Base-by-base conservation (phyloP, 306 rosid genomes). In the Abrus pulchellus region DNA sequence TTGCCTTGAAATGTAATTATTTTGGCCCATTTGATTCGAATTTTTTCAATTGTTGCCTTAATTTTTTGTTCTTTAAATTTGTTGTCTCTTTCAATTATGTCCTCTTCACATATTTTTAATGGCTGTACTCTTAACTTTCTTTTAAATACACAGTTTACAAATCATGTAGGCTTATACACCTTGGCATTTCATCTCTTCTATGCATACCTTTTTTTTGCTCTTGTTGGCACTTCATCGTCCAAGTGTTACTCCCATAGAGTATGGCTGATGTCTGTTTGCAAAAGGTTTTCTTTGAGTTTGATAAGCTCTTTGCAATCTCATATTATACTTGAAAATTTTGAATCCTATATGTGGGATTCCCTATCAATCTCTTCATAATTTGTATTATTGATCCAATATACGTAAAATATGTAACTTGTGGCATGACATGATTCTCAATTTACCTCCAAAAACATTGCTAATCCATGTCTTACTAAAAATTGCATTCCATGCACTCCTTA, bases 341-440 rank as follows among this genome's bases (percentile, higher is more conserved):
- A 73, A 40, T 55, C 40, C 64, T 20, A 9, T 36, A 48, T 27
- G 52, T 72, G 77, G 38, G 40, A 55, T 73, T 36, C 12, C 5
- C 66, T 5, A 40, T 27, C 38, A 73, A 71, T 65, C 34, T 43
- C 72, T 66, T 33, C 14, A 5, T 43, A 9, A 5, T 67, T 67
- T 52, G 20, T n/a, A 12, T 13, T 45, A 38, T 40, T 20, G 27
- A 54, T 72, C 12, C 5, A 27, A 45, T 9, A 53, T 53, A 33
- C 50, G 10, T 53, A 9, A 52, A 52, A 14, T 68, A 29, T 40
- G 38, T 34, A 4, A 5, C 34, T 52, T 36, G 67, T 74, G 68
- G 29, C 41, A 74, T 56, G 49, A 28, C 64, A 43, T 43, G 45
- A 74, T 56, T 55, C 47, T 44, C 32, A 43, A 57, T 57, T 56